Conservation (phyloP, 208 protist genomes). For the Vickermania spadyakhi region DNA sequence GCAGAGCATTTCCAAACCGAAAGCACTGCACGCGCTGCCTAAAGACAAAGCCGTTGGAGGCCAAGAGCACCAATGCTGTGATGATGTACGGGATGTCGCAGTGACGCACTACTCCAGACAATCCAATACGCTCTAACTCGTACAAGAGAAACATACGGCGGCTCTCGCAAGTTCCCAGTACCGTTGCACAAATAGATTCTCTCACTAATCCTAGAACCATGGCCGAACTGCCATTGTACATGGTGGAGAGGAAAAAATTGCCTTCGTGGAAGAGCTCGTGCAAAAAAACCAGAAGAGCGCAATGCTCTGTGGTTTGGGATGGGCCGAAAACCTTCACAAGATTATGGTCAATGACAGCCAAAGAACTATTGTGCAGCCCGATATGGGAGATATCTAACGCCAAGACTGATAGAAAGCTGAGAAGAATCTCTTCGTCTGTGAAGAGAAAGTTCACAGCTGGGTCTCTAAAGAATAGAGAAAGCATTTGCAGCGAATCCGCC, state of each 20-base stretch:
- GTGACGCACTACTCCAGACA: constrained; percentile 21
- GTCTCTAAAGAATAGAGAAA: constrained; percentile 71
- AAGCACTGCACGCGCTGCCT: constrained; percentile 40
- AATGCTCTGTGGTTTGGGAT: constrained; percentile 33
- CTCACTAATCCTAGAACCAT: constrained; percentile 19
- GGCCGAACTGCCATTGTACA: neutral
- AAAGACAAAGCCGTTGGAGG: constrained; percentile 53
- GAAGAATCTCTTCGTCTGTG: constrained; percentile 78
- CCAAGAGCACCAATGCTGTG: constrained; percentile 38
- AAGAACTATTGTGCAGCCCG: constrained; percentile 62
- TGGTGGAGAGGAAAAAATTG: constrained; percentile 33
- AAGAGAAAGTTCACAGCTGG: constrained; percentile 63
- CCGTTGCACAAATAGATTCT: constrained; percentile 44
- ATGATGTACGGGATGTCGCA: constrained; percentile 35
- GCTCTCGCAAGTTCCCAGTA: constrained; percentile 23
- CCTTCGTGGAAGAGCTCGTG: constrained; percentile 35
- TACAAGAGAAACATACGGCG: constrained; percentile 23
- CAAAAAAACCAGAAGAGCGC: constrained; percentile 37
- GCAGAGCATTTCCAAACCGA: constrained; percentile 20
- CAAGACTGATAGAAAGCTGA: constrained; percentile 61
- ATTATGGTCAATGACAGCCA: constrained; percentile 58
- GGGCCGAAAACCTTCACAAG: constrained; percentile 66
- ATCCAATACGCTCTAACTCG: constrained; percentile 22
- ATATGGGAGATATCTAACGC: constrained; percentile 71
- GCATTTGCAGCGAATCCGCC: constrained; percentile 76